These are phyloP conservation scores for Mycena albidolilacea DNA, from an alignment of 768 basidiomycete genomes.

Conservation along the genomic window DNA sequence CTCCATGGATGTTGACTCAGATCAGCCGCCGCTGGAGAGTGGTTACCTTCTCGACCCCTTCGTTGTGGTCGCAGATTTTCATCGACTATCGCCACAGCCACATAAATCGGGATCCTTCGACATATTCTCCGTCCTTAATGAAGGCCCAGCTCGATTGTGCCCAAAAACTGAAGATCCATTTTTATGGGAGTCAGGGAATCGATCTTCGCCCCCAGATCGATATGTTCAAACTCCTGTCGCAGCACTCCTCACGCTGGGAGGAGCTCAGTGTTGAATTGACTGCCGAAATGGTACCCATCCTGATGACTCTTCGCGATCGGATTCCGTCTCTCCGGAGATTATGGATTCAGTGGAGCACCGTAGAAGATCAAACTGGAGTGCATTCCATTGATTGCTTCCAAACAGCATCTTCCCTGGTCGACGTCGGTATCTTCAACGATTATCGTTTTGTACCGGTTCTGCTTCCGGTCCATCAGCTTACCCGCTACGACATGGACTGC, in stretches of 20 bases:
- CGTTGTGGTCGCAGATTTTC: conserved; percentile 13
- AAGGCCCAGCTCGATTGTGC: neutral
- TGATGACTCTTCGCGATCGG: neutral
- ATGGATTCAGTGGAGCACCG: neutral
- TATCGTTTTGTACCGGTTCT: no score
- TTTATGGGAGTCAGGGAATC: neutral
- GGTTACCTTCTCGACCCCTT: neutral
- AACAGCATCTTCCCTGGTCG: no score
- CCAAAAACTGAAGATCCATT: neutral
- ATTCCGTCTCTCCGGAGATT: neutral
- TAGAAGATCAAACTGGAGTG: neutral
- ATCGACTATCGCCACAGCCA: neutral
- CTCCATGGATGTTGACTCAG: conserved; percentile 1
- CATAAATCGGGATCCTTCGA: neutral
- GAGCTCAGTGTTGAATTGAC: conserved; percentile 10
- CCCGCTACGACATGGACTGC: no score
- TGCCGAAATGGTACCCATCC: neutral
- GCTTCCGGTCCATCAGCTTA: no score
- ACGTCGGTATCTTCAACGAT: no score
- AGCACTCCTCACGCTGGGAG: conserved; percentile 12
- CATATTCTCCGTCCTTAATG: neutral
- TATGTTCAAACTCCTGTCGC: neutral
- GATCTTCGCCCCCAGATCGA: neutral
- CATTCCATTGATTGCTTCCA: neutral
- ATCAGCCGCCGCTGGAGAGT: conserved; percentile 12